phyloP scores from a whole-genome alignment of 2,329 filamentous ascomycete species.

The Trichoderma cornu-damae region DNA sequence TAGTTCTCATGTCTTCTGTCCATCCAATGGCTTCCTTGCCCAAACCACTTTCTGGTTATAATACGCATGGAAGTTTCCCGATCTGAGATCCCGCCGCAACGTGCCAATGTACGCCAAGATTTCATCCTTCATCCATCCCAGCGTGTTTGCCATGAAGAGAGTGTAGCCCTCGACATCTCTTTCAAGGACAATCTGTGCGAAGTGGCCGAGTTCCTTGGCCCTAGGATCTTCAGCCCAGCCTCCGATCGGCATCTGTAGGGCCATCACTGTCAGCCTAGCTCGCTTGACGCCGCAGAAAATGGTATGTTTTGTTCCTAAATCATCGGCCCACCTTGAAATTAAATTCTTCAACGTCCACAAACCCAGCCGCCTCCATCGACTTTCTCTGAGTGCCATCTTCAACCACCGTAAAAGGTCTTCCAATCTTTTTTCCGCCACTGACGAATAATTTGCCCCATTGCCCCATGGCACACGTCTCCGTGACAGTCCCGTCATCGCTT shows the following conservation, averaged over 20 bases:
- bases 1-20: neutral
- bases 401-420: constrained; percentile 29
- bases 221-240: constrained; percentile 25
- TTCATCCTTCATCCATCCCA: constrained; percentile 14
- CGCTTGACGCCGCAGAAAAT: neutral
- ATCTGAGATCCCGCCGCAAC: constrained; percentile 12
- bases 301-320: neutral
- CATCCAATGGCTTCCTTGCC: constrained; percentile 13
- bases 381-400: constrained; percentile 23
- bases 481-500: constrained; percentile 31
- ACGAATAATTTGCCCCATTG: constrained; percentile 29
- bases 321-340: constrained; percentile 22
- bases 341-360: constrained; percentile 25
- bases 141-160: constrained; percentile 16
- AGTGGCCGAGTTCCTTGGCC: constrained; percentile 27
- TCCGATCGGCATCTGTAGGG: constrained; percentile 21
- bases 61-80: constrained; percentile 10
- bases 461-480: constrained; percentile 24
- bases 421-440: constrained; percentile 28
- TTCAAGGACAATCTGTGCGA: constrained; percentile 29
- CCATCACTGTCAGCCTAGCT: neutral
- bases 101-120: constrained; percentile 15
- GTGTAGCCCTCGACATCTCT: constrained; percentile 32
- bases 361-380: constrained; percentile 26
- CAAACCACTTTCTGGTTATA: constrained; percentile 17